These are phyloP conservation scores for Lipomyces kockii DNA, from an alignment of 805 yeast species.

Conservation along the genomic window DNA sequence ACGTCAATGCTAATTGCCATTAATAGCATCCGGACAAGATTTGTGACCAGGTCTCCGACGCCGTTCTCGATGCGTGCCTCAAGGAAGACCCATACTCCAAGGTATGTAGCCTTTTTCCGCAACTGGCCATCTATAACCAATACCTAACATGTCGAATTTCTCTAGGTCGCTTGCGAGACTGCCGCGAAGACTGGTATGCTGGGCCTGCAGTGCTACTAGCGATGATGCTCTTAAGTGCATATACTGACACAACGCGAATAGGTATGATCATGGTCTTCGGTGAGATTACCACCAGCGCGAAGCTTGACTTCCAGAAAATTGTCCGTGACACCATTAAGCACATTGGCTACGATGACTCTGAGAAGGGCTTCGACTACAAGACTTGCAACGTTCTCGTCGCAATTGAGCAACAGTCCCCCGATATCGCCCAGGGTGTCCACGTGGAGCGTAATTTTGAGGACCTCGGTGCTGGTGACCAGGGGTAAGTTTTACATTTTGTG, in stretches of 20 bases:
- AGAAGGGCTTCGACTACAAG: conserved; percentile 98
- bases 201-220: background rate
- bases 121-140: background rate
- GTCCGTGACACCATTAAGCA: conserved; percentile 98
- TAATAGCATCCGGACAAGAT: conserved; percentile 52
- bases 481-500: conserved; percentile 10
- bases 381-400: conserved; percentile 99
- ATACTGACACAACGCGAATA: background rate
- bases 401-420: conserved; percentile 98
- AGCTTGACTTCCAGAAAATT: conserved; percentile 93
- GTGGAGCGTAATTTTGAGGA: conserved; percentile 93
- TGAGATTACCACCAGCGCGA: conserved; percentile 97
- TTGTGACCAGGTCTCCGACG: conserved; percentile 99
- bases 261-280: conserved; percentile 97
- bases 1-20: background rate
- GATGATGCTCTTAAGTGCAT: background rate
- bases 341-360: conserved; percentile 96
- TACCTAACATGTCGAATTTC: background rate
- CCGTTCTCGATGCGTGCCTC: conserved; percentile 96
- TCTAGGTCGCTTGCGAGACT: conserved; percentile 91
- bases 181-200: conserved; percentile 92
- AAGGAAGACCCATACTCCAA: conserved; percentile 95
- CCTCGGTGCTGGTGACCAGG: conserved; percentile 99
- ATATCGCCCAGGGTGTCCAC: conserved; percentile 99
- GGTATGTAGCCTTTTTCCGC: conserved; percentile 35